Evolutionary conservation across 2,329 filamentous ascomycete genomes (phyloP).

Genomic region (Colletotrichum filicis): DNA sequence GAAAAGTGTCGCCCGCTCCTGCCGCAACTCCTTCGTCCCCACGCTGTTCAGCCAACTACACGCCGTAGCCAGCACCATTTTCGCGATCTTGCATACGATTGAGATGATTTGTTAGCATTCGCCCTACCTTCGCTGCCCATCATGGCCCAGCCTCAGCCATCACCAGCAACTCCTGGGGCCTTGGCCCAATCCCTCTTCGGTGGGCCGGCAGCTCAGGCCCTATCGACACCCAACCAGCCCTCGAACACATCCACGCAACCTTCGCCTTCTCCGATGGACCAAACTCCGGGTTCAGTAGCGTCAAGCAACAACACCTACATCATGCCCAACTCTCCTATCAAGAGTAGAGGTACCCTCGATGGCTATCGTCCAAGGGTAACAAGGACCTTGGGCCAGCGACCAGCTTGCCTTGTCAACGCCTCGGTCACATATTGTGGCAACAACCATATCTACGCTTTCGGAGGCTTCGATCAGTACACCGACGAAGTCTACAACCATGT

Average conservation of each 20-base stretch:
- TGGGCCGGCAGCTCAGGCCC: conserved; percentile 44
- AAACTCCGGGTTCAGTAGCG: conserved; percentile 60
- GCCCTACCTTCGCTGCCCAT: conserved; percentile 22
- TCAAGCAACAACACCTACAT: conserved; percentile 85
- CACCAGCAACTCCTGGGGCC: conserved; percentile 56
- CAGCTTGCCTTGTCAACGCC: conserved; percentile 95
- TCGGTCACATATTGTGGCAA: conserved; percentile 99
- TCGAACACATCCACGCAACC: conserved; percentile 41
- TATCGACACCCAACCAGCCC: conserved; percentile 41
- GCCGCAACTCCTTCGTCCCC: background rate
- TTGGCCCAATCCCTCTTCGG: conserved; percentile 59
- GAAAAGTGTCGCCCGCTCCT: background rate
- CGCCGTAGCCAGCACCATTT: background rate
- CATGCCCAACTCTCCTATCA: conserved; percentile 87
- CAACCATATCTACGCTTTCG: conserved; percentile 97
- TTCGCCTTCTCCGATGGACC: conserved; percentile 44
- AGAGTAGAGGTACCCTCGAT: conserved; percentile 72
- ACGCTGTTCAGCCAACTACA: background rate
- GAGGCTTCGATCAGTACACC: conserved; percentile 98
- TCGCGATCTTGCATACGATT: conserved; percentile 13
- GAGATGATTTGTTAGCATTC: conserved; percentile 28
- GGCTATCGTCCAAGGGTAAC: conserved; percentile 87
- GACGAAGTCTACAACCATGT: conserved; percentile 99
- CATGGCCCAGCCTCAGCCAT: conserved; percentile 50
- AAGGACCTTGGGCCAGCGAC: conserved; percentile 81